phyloP scores from a whole-genome alignment of 371 early-diverging fungal genomes.

The Basidiobolus heterosporus region DNA sequence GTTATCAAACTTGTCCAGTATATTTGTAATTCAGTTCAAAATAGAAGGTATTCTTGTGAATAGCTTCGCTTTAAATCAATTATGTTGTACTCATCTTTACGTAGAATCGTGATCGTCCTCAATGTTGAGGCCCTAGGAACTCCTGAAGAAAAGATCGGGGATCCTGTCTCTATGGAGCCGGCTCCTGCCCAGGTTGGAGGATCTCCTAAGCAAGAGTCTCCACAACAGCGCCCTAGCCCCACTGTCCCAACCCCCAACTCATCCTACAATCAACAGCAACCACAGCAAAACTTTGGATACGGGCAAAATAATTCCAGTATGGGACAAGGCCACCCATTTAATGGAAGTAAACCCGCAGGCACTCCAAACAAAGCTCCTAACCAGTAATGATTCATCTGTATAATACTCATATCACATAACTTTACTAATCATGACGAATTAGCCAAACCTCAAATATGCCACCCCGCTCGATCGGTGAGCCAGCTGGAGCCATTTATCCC shows the following conservation, averaged over 20 bases:
- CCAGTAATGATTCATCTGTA: too few relatives aligned
- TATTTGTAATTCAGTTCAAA: constrained; percentile 28
- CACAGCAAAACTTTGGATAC: too few relatives aligned
- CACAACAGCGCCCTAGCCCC: too few relatives aligned
- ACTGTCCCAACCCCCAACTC: too few relatives aligned
- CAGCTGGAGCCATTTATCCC: constrained; percentile 13
- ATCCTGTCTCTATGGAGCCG: background rate
- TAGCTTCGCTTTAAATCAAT: background rate
- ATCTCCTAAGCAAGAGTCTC: background rate
- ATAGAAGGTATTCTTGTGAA: constrained; percentile 26
- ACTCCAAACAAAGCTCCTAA: too few relatives aligned
- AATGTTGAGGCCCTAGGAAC: constrained; percentile 15
- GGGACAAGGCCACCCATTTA: too few relatives aligned
- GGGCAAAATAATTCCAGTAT: too few relatives aligned
- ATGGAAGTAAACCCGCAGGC: too few relatives aligned
- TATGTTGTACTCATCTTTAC: background rate
- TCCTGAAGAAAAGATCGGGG: constrained; percentile 2
- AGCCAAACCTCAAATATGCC: too few relatives aligned
- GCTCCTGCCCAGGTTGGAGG: constrained; percentile 1
- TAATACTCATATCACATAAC: too few relatives aligned
- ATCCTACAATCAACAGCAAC: too few relatives aligned
- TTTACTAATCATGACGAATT: too few relatives aligned
- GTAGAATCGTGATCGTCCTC: constrained; percentile 35
- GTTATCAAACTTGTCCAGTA: constrained; percentile 29
- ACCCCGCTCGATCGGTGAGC: constrained; percentile 3